phyloP scores from a whole-genome alignment of 2,329 filamentous ascomycete genomes.

The Fusarium paranaense region DNA sequence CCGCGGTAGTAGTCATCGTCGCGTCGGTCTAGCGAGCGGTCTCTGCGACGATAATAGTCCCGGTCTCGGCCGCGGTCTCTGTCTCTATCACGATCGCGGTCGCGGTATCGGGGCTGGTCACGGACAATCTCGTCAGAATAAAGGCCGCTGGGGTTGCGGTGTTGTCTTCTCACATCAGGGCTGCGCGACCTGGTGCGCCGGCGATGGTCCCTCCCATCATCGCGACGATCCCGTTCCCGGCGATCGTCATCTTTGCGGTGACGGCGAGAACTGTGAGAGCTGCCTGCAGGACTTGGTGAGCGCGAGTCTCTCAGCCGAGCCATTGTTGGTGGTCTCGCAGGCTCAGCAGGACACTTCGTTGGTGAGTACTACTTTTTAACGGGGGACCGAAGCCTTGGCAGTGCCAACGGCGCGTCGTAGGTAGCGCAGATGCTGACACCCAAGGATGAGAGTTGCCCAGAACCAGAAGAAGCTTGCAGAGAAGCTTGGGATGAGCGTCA shows the following conservation, averaged over 20 bases:
- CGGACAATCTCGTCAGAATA: slow-evolving; percentile 54
- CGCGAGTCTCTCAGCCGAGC: slow-evolving; percentile 76
- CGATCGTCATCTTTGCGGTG: slow-evolving; percentile 71
- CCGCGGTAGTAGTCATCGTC: slow-evolving; percentile 74
- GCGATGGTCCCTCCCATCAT: slow-evolving; percentile 63
- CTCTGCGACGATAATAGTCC: slow-evolving; percentile 73
- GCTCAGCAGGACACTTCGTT: slow-evolving; percentile 56
- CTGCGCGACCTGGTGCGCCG: slow-evolving; percentile 72
- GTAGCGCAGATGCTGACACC: slow-evolving; percentile 14
- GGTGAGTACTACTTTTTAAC: slow-evolving; percentile 54
- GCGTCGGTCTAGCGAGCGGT: slow-evolving; percentile 75
- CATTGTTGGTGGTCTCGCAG: slow-evolving; percentile 60
- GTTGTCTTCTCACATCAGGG: slow-evolving; percentile 66
- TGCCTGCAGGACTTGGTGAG: slow-evolving; percentile 96
- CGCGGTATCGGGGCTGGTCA: slow-evolving; percentile 69
- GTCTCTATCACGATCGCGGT: slow-evolving; percentile 61
- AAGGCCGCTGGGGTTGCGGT: slow-evolving; percentile 34
- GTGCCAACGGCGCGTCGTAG: slow-evolving; percentile 30
- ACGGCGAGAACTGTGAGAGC: slow-evolving; percentile 79
- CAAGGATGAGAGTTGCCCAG: background rate
- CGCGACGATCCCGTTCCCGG: slow-evolving; percentile 64
- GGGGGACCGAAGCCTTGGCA: slow-evolving; percentile 34
- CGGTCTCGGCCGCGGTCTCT: slow-evolving; percentile 65
- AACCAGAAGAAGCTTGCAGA: background rate
- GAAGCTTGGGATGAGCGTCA: slow-evolving; percentile 4